phyloP scores from a whole-genome alignment of 1,284 basidiomycete genomes.

The Rhodotorula sp. region DNA sequence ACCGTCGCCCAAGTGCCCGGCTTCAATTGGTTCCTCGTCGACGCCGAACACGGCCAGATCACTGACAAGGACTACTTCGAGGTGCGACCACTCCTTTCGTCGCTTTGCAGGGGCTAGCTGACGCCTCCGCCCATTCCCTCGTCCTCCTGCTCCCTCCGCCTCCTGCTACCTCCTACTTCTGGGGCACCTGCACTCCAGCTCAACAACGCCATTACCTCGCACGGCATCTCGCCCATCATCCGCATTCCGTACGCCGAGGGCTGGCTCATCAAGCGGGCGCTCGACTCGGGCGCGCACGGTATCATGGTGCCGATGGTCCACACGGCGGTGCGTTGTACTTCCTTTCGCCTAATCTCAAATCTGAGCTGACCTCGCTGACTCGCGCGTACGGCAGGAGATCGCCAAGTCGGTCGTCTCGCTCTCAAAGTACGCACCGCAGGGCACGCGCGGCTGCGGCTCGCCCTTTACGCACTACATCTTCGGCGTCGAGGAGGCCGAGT shows the following conservation, averaged over 20 bases:
- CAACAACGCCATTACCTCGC: slow-evolving; percentile 39
- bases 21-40: slow-evolving; percentile 7
- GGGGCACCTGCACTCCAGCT: neutral
- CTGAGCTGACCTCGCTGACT: neutral
- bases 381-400: slow-evolving; percentile 19
- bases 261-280: slow-evolving; percentile 51
- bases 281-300: slow-evolving; percentile 51
- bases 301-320: slow-evolving; percentile 49
- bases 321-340: slow-evolving; percentile 37
- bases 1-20: neutral
- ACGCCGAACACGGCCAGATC: slow-evolving; percentile 9
- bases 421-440: slow-evolving; percentile 30
- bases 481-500: slow-evolving; percentile 46
- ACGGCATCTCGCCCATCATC: slow-evolving; percentile 50
- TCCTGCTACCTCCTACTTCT: too few relatives aligned
- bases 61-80: slow-evolving; percentile 14
- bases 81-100: neutral
- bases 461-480: slow-evolving; percentile 48
- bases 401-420: slow-evolving; percentile 43
- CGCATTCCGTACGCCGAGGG: slow-evolving; percentile 50
- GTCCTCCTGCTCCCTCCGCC: too few relatives aligned
- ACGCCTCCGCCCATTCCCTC: too few relatives aligned
- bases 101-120: too few relatives aligned
- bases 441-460: slow-evolving; percentile 48
- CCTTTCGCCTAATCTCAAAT: too few relatives aligned